These are phyloP conservation scores for Paraleonurus japonicus DNA, from an alignment of 257 asterid species.

Conservation along the genomic window DNA sequence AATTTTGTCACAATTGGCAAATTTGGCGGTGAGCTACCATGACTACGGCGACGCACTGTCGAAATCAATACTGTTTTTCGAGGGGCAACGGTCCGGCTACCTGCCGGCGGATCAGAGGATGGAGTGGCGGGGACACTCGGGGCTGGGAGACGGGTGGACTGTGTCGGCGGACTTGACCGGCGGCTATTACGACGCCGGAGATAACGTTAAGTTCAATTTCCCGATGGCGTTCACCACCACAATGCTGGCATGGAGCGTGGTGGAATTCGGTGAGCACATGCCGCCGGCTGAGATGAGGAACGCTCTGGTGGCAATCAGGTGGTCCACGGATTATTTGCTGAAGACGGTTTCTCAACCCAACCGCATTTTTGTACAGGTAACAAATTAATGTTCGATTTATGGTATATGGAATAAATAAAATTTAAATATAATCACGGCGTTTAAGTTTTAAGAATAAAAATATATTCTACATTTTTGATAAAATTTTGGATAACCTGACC, in stretches of 20 bases:
- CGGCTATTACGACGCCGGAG: constrained; percentile 98
- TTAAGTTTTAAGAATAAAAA: too few relatives aligned
- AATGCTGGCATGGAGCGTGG: constrained; percentile 92
- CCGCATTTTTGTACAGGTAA: constrained; percentile 94
- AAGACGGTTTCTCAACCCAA: constrained; percentile 82
- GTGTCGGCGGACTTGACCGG: constrained; percentile 68
- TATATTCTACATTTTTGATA: too few relatives aligned
- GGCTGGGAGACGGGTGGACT: constrained; percentile 76
- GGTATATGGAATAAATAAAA: neutral
- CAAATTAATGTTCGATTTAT: neutral
- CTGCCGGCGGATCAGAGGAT: constrained; percentile 80
- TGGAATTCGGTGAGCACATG: constrained; percentile 75
- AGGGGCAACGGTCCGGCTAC: constrained; percentile 91
- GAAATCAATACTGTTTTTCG: constrained; percentile 77
- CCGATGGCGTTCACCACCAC: constrained; percentile 99
- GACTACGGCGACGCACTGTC: constrained; percentile 82
- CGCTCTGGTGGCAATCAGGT: constrained; percentile 67
- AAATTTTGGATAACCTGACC: neutral
- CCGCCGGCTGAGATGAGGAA: constrained; percentile 71
- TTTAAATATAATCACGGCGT: too few relatives aligned
- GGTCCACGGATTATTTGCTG: constrained; percentile 90
- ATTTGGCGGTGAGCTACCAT: constrained; percentile 42
- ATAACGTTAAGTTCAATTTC: constrained; percentile 79
- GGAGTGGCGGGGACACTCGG: constrained; percentile 84
- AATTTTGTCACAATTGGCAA: constrained; percentile 28